Conservation (phyloP, 768 basidiomycete species). For the Mycena chlorophos region DNA sequence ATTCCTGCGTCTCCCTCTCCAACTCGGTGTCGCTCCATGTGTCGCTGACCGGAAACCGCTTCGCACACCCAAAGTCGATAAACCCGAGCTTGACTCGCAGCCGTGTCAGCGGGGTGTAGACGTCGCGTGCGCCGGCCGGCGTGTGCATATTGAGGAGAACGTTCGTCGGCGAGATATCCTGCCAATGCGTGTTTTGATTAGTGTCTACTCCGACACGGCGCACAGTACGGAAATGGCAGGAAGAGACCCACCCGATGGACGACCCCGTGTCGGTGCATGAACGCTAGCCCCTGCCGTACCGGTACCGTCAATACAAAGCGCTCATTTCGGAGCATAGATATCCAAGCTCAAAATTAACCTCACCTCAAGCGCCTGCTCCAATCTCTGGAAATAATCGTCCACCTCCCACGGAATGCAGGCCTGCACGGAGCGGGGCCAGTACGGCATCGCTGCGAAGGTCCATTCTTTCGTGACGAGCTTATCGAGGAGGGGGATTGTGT, state of each 20-base stretch:
- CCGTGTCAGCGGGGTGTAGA: constrained; percentile 14
- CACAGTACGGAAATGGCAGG: neutral
- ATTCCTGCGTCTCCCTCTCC: no score
- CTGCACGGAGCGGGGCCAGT: constrained; percentile 19
- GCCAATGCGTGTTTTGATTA: neutral
- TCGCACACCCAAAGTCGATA: constrained; percentile 18
- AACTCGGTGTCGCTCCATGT: constrained; percentile 2
- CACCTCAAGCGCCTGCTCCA: constrained; percentile 18
- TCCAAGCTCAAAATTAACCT: neutral
- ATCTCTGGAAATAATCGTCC: constrained; percentile 20
- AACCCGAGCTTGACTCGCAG: constrained; percentile 13
- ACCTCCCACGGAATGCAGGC: constrained; percentile 21
- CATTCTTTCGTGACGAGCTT: constrained; percentile 19
- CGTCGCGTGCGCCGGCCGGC: constrained; percentile 6
- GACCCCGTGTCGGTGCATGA: constrained; percentile 21
- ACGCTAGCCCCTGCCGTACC: constrained; percentile 13
- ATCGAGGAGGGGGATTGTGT: constrained; percentile 22
- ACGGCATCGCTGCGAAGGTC: constrained; percentile 22
- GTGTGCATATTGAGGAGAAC: constrained; percentile 19
- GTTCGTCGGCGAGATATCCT: constrained; percentile 20
- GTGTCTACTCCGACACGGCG: no score
- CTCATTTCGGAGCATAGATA: neutral
- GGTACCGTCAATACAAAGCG: neutral
- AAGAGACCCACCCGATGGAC: constrained; percentile 15
- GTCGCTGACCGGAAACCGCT: constrained; percentile 8